These are phyloP conservation scores for Vitis rotundifolia DNA, from an alignment of 164 flowering plant genomes.

Conservation along the genomic window DNA sequence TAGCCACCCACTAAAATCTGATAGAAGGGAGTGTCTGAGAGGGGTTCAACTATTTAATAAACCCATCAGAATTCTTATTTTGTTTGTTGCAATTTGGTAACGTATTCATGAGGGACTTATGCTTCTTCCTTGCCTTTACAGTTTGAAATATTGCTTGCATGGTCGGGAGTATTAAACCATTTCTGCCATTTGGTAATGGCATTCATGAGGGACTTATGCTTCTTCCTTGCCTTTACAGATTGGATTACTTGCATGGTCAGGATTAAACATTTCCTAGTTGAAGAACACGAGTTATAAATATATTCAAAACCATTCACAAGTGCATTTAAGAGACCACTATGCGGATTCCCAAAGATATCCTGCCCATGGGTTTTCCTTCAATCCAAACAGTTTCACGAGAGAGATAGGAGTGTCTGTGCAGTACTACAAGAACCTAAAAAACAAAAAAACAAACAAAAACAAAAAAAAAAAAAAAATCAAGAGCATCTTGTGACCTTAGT, in stretches of 20 bases:
- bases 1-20: conserved; percentile 1
- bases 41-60: conserved; percentile 12
- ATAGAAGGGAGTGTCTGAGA: neutral
- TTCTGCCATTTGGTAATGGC: conserved; percentile 9
- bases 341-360: conserved; percentile 23
- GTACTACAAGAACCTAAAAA: too few species aligned
- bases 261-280: conserved; percentile 1
- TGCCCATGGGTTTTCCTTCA: neutral
- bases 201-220: conserved; percentile 29
- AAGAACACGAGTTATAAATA: neutral
- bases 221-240: conserved; percentile 26
- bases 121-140: conserved; percentile 24
- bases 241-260: conserved; percentile 14
- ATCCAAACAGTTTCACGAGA: neutral
- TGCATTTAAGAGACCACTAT: conserved; percentile 25
- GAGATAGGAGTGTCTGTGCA: neutral
- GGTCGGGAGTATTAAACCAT: too few species aligned
- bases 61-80: neutral
- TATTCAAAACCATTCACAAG: conserved; percentile 32
- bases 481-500: too few species aligned
- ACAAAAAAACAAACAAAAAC: too few species aligned
- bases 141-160: neutral
- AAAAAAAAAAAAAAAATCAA: too few species aligned
- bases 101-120: conserved; percentile 28
- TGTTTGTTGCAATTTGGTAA: conserved; percentile 4